Conservation (phyloP, 2,329 filamentous ascomycete genomes). For the Sporothrix variecibatus region DNA sequence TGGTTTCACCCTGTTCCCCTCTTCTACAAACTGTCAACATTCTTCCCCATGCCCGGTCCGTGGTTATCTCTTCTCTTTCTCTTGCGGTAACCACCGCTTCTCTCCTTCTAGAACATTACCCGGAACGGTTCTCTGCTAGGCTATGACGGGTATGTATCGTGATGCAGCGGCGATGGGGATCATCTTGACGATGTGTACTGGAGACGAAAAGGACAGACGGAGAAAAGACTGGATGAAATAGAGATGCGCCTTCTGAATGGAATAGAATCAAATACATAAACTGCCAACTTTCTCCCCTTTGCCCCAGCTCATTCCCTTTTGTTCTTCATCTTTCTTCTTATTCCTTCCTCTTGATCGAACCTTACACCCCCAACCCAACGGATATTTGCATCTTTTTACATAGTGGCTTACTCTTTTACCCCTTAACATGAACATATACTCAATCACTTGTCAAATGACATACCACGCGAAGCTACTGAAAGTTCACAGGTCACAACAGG, state of each 20-base stretch:
- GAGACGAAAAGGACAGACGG: background rate
- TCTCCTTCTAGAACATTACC: conserved; percentile 12
- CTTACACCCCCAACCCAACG: no score
- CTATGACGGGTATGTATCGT: conserved; percentile 13
- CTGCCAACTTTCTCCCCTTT: background rate
- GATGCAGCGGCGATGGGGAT: background rate
- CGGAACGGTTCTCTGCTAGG: background rate
- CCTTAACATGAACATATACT: no score
- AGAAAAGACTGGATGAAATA: background rate
- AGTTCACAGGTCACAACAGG: background rate
- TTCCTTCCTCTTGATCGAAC: background rate
- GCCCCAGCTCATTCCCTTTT: no score
- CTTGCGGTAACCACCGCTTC: no score
- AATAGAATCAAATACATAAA: no score
- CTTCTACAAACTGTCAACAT: background rate
- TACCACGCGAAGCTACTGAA: no score
- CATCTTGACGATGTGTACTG: background rate
- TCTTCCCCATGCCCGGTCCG: background rate
- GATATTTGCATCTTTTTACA: no score
- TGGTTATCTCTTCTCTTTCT: background rate
- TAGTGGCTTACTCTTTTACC: no score
- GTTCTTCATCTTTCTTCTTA: background rate
- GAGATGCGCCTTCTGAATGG: no score
- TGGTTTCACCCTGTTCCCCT: background rate
- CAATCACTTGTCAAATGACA: no score